Evolutionary conservation across 345 rosid species (phyloP).

Genomic region (Citrus sp.): DNA sequence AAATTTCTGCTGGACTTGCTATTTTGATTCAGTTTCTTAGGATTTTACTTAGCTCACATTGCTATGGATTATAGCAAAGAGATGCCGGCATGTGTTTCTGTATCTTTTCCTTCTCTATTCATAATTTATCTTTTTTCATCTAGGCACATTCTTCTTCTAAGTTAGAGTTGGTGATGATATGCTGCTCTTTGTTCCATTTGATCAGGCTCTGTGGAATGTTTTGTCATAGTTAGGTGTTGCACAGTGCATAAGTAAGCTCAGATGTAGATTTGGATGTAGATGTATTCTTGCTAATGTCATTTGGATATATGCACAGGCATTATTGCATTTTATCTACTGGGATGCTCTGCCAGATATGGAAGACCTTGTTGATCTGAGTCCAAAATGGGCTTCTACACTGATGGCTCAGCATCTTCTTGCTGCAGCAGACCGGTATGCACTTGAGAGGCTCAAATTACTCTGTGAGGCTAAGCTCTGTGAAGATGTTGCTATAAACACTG

Average conservation of each 20-base stretch:
- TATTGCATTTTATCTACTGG: slow-evolving; percentile 81
- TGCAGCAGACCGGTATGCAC: slow-evolving; percentile 75
- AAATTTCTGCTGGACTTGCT: neutral
- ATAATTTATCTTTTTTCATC: neutral
- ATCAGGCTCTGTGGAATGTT: neutral
- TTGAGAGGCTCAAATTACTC: slow-evolving; percentile 66
- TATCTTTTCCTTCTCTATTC: neutral
- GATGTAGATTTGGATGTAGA: neutral
- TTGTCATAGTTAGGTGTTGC: neutral
- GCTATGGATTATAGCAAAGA: neutral
- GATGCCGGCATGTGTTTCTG: neutral
- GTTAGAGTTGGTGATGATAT: neutral
- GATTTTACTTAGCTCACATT: slow-evolving; percentile 3
- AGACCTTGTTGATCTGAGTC: slow-evolving; percentile 58
- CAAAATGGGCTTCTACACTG: slow-evolving; percentile 62
- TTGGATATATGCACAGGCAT: slow-evolving; percentile 52
- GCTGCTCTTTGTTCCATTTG: neutral
- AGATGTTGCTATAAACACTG: slow-evolving; percentile 65
- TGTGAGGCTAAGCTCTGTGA: slow-evolving; percentile 70
- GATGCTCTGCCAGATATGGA: slow-evolving; percentile 67
- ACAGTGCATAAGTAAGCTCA: neutral
- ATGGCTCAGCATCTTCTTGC: slow-evolving; percentile 82
- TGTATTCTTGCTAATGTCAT: slow-evolving; percentile 10
- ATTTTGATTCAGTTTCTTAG: slow-evolving; percentile 7
- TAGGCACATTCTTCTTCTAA: neutral